A percentile compares a stretch with the other conserved stretches of the same genome.
Evolutionary conservation across 768 basidiomycete species (phyloP).

Genomic region (Russula sp.): DNA sequence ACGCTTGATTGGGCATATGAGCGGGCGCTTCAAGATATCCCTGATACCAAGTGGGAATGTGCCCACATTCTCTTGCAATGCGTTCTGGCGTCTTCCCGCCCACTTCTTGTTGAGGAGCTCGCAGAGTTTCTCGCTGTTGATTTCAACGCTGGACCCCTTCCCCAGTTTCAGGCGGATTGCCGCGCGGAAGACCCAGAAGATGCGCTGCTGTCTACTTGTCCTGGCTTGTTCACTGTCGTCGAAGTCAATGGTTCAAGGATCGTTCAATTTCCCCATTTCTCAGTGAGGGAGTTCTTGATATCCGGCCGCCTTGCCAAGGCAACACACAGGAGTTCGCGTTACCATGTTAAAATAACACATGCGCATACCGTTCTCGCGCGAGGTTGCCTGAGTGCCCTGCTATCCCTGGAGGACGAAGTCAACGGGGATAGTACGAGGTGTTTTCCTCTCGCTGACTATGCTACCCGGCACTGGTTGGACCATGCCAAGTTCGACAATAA

Average conservation of each 20-base stretch:
- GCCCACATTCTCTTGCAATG: not conserved
- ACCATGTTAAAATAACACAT: no score
- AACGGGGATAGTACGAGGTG: no score
- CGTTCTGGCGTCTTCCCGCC: not conserved
- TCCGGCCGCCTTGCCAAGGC: not conserved
- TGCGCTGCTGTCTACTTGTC: not conserved
- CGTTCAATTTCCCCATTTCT: not conserved
- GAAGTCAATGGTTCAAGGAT: not conserved
- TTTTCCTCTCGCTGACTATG: no score
- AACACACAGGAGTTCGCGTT: no score
- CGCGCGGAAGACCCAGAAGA: not conserved
- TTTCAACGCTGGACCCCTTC: not conserved
- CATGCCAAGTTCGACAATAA: no score
- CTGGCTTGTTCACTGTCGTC: not conserved
- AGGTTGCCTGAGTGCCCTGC: no score
- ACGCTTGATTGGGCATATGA: not conserved
- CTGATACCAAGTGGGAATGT: not conserved
- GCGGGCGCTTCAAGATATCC: not conserved
- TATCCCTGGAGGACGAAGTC: no score
- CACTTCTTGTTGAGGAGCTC: not conserved
- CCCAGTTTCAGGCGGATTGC: no score
- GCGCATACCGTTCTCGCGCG: no score
- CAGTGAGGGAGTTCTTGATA: not conserved
- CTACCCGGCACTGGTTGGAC: no score
- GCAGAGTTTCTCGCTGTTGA: not conserved